A percentile compares a stretch with the other conserved stretches of the same genome.
Evolutionary conservation across 148 eudicot genomes (phyloP).

Genomic region (Heliamphora exappendiculata): DNA sequence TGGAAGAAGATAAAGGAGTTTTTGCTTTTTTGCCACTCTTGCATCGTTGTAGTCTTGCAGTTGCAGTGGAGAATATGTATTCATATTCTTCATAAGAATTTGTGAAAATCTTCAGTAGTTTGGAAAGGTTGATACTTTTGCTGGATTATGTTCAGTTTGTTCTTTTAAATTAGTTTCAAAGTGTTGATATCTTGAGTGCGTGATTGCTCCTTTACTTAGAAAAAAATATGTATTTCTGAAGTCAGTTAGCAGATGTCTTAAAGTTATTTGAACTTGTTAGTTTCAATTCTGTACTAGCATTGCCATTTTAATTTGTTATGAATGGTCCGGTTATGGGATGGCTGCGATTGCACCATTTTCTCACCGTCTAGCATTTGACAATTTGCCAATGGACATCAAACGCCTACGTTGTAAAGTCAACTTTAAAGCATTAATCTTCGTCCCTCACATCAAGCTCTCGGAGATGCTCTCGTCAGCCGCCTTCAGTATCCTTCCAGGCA

Average conservation of each 20-base stretch:
- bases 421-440: constrained; percentile 71
- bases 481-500: constrained; percentile 45
- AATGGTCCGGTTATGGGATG: constrained; percentile 65
- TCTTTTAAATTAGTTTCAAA: background rate
- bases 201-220: no score
- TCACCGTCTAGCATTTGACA: constrained; percentile 87
- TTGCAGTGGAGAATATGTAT: no score
- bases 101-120: no score
- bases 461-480: constrained; percentile 71
- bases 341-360: constrained; percentile 98
- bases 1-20: no score
- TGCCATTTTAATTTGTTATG: background rate
- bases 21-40: no score
- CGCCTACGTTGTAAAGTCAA: constrained; percentile 91
- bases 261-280: background rate
- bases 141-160: background rate
- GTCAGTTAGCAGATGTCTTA: background rate
- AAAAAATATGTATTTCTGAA: no score
- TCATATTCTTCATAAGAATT: no score
- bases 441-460: constrained; percentile 81
- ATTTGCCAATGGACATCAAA: constrained; percentile 79
- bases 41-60: no score
- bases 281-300: background rate
- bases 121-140: background rate
- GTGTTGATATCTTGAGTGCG: background rate